Conservation (phyloP, 805 yeast species). For the Cyberlindnera sargentensis region DNA sequence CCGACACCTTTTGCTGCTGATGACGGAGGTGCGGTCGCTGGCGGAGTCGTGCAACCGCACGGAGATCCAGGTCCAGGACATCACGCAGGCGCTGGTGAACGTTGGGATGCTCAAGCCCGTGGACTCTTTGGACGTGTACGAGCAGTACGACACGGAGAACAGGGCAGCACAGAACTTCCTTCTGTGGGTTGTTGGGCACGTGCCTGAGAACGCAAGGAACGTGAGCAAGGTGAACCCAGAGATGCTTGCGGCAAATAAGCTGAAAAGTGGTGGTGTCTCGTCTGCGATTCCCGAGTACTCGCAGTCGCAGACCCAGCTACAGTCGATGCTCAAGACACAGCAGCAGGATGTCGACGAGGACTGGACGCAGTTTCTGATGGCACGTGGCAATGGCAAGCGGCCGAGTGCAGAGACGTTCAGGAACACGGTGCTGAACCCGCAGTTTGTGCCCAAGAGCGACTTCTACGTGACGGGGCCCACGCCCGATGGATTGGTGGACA, state of each 20-base stretch:
- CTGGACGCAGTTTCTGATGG: conserved; percentile 28
- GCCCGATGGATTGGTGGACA: conserved; percentile 9
- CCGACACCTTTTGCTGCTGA: conserved; percentile 50
- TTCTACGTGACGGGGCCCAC: conserved; percentile 13
- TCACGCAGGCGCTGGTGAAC: conserved; percentile 62
- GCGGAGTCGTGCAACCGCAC: conserved; percentile 41
- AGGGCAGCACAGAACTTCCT: conserved; percentile 44
- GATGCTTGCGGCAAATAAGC: conserved; percentile 11
- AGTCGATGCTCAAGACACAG: neutral
- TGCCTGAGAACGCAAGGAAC: conserved; percentile 36
- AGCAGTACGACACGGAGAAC: conserved; percentile 37
- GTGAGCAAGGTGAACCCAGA: conserved; percentile 29
- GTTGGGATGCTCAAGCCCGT: conserved; percentile 57
- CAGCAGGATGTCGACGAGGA: conserved; percentile 24
- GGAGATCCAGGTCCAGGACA: conserved; percentile 53
- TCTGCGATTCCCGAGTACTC: conserved; percentile 2
- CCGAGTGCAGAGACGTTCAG: conserved; percentile 16
- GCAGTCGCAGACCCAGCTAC: conserved; percentile 1
- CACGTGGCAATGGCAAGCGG: conserved; percentile 22
- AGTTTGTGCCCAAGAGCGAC: conserved; percentile 10
- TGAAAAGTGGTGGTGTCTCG: conserved; percentile 8
- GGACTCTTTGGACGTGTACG: conserved; percentile 46
- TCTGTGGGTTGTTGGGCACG: conserved; percentile 47
- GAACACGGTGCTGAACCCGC: conserved; percentile 14
- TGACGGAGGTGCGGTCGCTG: conserved; percentile 41